Percentiles rank a stretch among this genome's conserved stretches.
phyloP scores from a whole-genome alignment of 1,139 yeast genomes.

The Chernovozyma aurita region DNA sequence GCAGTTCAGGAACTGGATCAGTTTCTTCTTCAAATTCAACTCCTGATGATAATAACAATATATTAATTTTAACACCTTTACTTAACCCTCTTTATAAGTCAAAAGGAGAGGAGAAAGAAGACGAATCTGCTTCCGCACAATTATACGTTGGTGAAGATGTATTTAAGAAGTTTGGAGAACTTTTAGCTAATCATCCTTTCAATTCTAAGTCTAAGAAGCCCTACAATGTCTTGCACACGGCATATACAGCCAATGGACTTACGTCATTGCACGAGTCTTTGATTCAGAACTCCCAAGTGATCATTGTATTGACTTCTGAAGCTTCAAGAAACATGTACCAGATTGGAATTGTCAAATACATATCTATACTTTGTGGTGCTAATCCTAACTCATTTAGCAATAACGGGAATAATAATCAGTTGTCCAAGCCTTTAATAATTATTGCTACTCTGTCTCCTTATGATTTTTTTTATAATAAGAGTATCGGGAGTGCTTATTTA shows the following conservation, averaged over 20 bases:
- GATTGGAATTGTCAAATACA: conserved; percentile 59
- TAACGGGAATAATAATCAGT: conserved; percentile 17
- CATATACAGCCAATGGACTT: conserved; percentile 64
- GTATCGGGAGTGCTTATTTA: conserved; percentile 54
- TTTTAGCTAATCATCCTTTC: conserved; percentile 32
- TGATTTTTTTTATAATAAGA: conserved; percentile 53
- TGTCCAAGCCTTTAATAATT: conserved; percentile 50
- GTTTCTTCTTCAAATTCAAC: neutral
- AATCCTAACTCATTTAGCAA: conserved; percentile 33
- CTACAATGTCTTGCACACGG: conserved; percentile 54
- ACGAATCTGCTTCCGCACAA: conserved; percentile 11
- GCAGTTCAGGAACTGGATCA: conserved; percentile 2
- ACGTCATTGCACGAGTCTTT: conserved; percentile 55
- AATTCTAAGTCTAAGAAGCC: conserved; percentile 18
- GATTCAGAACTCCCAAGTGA: conserved; percentile 52
- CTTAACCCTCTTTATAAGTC: conserved; percentile 39
- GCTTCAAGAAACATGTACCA: conserved; percentile 64
- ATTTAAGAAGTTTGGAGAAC: conserved; percentile 47
- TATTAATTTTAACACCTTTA: conserved; percentile 52
- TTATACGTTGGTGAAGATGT: conserved; percentile 55
- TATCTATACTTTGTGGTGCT: conserved; percentile 52
- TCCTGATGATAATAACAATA: conserved; percentile 22
- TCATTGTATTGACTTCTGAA: conserved; percentile 58
- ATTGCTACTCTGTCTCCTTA: conserved; percentile 66
- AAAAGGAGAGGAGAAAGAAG: conserved; percentile 8